phyloP scores from a whole-genome alignment of 768 basidiomycete genomes.

The Pleurotus pulmonarius region DNA sequence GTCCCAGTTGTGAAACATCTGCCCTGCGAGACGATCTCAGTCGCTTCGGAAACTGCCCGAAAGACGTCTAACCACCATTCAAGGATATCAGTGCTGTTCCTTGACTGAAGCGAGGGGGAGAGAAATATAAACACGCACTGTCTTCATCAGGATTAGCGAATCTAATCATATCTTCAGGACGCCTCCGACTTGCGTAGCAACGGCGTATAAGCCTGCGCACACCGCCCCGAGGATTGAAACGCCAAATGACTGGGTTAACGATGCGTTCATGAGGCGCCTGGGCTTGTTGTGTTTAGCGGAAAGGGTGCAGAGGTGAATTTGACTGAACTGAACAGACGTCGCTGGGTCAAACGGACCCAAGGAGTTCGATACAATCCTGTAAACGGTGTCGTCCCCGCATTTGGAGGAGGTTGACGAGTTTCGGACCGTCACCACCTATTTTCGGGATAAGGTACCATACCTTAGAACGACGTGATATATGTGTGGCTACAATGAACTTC shows the following conservation, averaged over 20 bases:
- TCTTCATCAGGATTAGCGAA: conserved; percentile 94
- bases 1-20: conserved; percentile 82
- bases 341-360: conserved; percentile 76
- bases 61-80: conserved; percentile 62
- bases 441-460: not conserved
- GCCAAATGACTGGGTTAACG: conserved; percentile 93
- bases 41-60: conserved; percentile 77
- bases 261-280: conserved; percentile 95
- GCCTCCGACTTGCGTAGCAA: conserved; percentile 91
- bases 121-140: conserved; percentile 45
- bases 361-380: conserved; percentile 87
- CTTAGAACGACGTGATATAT: not conserved
- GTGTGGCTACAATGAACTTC: conserved; percentile 78
- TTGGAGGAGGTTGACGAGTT: conserved; percentile 90
- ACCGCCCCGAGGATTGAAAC: conserved; percentile 98
- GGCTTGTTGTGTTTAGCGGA: not conserved
- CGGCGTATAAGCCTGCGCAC: conserved; percentile 90
- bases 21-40: conserved; percentile 61
- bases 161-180: conserved; percentile 95
- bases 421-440: conserved; percentile 90
- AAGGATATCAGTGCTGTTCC: not conserved
- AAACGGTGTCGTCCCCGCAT: conserved; percentile 89
- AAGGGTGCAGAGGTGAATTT: not conserved
- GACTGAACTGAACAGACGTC: conserved; percentile 76
- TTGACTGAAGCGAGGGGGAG: not conserved